Base-by-base conservation (phyloP, 2,329 filamentous ascomycete genomes). In the Pseudocercospora crystallina region DNA sequence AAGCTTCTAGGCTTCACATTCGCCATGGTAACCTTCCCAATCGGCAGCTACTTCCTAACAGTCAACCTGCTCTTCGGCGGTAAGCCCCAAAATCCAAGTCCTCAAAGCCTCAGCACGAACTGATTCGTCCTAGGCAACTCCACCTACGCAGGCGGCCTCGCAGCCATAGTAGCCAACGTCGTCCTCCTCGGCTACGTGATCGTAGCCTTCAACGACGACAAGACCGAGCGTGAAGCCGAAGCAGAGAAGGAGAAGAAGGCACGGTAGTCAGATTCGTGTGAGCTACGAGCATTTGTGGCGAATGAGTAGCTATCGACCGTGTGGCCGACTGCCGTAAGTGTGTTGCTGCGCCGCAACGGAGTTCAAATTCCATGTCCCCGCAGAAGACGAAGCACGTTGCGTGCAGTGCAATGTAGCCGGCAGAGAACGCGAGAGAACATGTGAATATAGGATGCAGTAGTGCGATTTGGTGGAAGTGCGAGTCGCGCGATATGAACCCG, bases 1-100 rank as follows among this genome's bases (percentile, higher is more conserved):
- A 99, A 97, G 74, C 83, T 99, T 14, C 79, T 97, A 12, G 85
- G 81, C 57, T 97, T 96, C 73, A 95, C 91, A 0, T 76, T 91
- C 34, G 91, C 90, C 67, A 97, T 99, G 92, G 80, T 96, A 53
- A 80, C 87, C 12, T 73, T 88, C 14, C 94, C 94, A 11, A 89
- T 99, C 61, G 85, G 89, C 35, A 90, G 87, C 36, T 99, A 96
- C 72, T 99, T 95, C 69, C 65, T 87, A 39, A 87, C 88, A 0
- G 79, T 95, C 26, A 81, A 91, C 65, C 80, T 77, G 1, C 62
- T 96, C 26, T 96, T 95, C 72, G 76, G 78, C 61, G 91, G 92
- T 91, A 74, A 49, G 74, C 32, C 26, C 36, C 8, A 26, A 26
- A 26, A 26, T 7, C 7, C 20, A 26, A 26, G 20, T 26, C 20